A percentile compares a stretch with the other conserved stretches of the same genome.
Evolutionary conservation across 371 early-diverging fungal genomes (phyloP).

Genomic region (Synchytrium microbalum): DNA sequence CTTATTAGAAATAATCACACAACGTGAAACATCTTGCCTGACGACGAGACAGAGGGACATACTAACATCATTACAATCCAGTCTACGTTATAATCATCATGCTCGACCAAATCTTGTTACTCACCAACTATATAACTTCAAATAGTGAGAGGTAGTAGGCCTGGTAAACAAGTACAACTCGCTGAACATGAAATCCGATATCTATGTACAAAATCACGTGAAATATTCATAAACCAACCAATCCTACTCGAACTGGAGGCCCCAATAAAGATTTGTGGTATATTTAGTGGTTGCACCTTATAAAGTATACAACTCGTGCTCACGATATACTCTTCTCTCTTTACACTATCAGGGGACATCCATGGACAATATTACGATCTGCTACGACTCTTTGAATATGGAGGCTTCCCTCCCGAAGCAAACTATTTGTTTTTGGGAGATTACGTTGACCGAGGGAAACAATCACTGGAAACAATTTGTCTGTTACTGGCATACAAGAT

Average conservation of each 20-base stretch:
- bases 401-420: slow-evolving; percentile 85
- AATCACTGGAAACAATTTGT: slow-evolving; percentile 67
- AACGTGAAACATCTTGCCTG: too few species aligned
- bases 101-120: too few species aligned
- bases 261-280: slow-evolving; percentile 91
- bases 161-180: slow-evolving; percentile 74
- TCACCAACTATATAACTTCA: too few species aligned
- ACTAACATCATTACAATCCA: too few species aligned
- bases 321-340: neutral
- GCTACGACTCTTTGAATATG: slow-evolving; percentile 84
- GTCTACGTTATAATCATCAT: too few species aligned
- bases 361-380: slow-evolving; percentile 96
- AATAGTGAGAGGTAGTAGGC: slow-evolving; percentile 84
- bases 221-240: slow-evolving; percentile 88
- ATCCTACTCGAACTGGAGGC: slow-evolving; percentile 86
- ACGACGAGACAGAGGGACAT: too few species aligned
- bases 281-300: slow-evolving; percentile 6
- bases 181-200: slow-evolving; percentile 66
- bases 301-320: neutral
- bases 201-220: slow-evolving; percentile 69
- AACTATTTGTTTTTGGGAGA: slow-evolving; percentile 94
- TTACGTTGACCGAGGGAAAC: slow-evolving; percentile 93
- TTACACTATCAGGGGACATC: slow-evolving; percentile 32
- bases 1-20: too few species aligned
- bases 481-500: slow-evolving; percentile 82